Base-by-base conservation (phyloP, 2,329 filamentous ascomycete genomes). In the Ophiocordyceps camponoti-saundersi region DNA sequence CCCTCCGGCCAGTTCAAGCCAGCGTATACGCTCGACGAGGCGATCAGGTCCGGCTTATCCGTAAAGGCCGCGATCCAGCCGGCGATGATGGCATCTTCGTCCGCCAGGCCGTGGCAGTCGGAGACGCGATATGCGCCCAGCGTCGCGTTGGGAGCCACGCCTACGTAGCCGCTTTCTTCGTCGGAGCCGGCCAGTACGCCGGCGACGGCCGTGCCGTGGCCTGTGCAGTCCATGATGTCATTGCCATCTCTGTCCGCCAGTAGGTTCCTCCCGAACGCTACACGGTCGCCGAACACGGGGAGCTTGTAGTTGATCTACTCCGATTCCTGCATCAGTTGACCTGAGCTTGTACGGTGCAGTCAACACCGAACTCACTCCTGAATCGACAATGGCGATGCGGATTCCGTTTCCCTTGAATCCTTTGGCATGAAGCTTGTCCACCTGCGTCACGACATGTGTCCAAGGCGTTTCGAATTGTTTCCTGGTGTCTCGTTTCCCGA, bases 221-320 rank as follows among this genome's bases (percentile, higher is more conserved):
- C 45, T 21, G 26, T 6, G 39, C 47, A 50, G 29, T 50, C 49
- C 15, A 36, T 34, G 15, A 41, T 39, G 26, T 48, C 45, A 21
- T 6, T 16, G 8, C 16, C 15, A 1, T 47, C 23, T 2, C 49
- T 44, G 7, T 46, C 30, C 2, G 20, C 7, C 16, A 44, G 44
- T 13, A 52, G 29, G 44, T 48, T 44, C 1, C 26, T 30, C 5
- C 47, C 44, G 6, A 21, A n/a, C 1, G 44, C 15, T 5, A 48
- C 47, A 6, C 30, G 30, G 6, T 67, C 44, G 15, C 79, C 79
- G 0, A 82, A 69, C 21, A 75, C 73, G 2, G 76, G 72, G 53
- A 82, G 78, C 0, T 62, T 69, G 55, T 80, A 82, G 56, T 82
- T 77, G 43, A 79, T 62, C 69, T 71, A 34, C 8, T 39, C 15